phyloP scores from a whole-genome alignment of 257 asterid species.

The Solanum acaule region DNA sequence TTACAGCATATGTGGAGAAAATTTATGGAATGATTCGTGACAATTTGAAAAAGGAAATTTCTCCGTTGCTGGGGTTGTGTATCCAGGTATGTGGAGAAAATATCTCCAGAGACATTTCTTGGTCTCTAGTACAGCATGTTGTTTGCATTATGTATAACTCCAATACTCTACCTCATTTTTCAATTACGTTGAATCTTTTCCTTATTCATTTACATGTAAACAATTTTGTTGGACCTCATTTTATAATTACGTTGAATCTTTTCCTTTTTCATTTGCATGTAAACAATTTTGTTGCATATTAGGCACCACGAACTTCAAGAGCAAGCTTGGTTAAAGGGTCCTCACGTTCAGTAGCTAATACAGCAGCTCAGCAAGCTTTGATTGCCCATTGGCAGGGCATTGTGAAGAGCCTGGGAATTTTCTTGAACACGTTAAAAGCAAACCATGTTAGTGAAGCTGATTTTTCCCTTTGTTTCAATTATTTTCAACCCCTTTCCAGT shows the following conservation, averaged over 20 bases:
- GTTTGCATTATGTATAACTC: background rate
- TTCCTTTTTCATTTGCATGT: background rate
- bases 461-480: slow-evolving; percentile 1
- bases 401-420: slow-evolving; percentile 76
- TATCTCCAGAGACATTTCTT: background rate
- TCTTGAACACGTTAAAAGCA: slow-evolving; percentile 74
- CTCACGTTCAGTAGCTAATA: slow-evolving; percentile 73
- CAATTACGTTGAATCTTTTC: background rate
- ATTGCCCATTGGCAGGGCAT: slow-evolving; percentile 99
- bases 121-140: background rate
- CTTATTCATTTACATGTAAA: background rate
- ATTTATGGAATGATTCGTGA: slow-evolving; percentile 98
- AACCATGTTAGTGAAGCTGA: slow-evolving; percentile 56
- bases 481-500: background rate
- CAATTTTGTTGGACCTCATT: background rate
- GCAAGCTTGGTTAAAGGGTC: slow-evolving; percentile 98
- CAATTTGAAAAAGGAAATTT: slow-evolving; percentile 93
- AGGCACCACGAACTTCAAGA: slow-evolving; percentile 99
- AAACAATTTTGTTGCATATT: background rate
- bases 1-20: slow-evolving; percentile 97
- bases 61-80: slow-evolving; percentile 97
- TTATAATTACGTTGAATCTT: background rate
- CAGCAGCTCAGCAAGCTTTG: slow-evolving; percentile 90
- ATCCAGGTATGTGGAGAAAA: slow-evolving; percentile 56
- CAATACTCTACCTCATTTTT: background rate